Evolutionary conservation across 192 early-diverging fungal genomes (phyloP).

Genomic region (Coemansia sp.): DNA sequence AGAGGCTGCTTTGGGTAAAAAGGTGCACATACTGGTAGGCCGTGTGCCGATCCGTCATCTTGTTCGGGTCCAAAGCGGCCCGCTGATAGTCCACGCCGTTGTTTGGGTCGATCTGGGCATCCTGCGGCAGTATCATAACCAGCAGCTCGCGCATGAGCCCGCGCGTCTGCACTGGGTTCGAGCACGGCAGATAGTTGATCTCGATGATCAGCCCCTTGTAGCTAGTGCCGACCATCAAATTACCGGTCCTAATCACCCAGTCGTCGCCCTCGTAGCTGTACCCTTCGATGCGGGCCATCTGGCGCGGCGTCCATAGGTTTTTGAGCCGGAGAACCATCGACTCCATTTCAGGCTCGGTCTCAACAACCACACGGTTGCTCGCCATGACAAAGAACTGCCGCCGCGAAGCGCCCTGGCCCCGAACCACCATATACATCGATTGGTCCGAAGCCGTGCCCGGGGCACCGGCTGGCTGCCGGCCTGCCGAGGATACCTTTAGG

Average conservation of each 20-base stretch:
- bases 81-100: conserved; percentile 32
- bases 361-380: conserved; percentile 45
- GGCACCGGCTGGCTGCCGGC: not conserved
- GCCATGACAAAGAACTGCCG: conserved; percentile 46
- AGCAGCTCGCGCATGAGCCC: conserved; percentile 46
- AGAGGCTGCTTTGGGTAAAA: conserved; percentile 40
- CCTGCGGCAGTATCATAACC: conserved; percentile 38
- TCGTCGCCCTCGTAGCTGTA: conserved; percentile 47
- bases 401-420: conserved; percentile 27
- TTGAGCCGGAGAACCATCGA: conserved; percentile 36
- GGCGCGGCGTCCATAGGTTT: conserved; percentile 45
- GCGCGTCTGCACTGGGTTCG: conserved; percentile 33
- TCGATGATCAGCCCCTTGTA: conserved; percentile 48
- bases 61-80: conserved; percentile 21
- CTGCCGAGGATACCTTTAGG: conserved; percentile 16
- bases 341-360: conserved; percentile 47
- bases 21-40: conserved; percentile 47
- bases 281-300: conserved; percentile 43
- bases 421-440: conserved; percentile 41
- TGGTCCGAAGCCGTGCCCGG: conserved; percentile 40
- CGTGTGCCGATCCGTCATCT: conserved; percentile 47
- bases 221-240: conserved; percentile 44
- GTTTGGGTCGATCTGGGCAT: conserved; percentile 44
- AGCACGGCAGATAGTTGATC: conserved; percentile 48
- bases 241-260: conserved; percentile 43